Evolutionary conservation across 1,139 yeast genomes (phyloP), one percentile per base, ranked within the genome.

Genomic region (Martiniozyma asiatica): DNA sequence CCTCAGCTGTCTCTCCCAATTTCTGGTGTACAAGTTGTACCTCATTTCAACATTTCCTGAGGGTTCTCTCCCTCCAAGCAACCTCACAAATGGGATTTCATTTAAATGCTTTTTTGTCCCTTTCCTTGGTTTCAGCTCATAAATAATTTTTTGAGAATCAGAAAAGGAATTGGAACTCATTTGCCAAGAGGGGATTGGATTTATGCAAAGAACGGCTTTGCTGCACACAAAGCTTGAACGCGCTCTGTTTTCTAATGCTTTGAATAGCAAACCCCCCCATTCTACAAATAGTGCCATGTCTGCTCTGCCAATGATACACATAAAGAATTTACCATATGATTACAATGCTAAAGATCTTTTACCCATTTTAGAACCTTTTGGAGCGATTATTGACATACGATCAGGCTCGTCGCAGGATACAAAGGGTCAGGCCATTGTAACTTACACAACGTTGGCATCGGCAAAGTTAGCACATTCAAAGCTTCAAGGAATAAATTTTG

Each of bases 251-350:
- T n/a, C n/a, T n/a, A n/a, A n/a, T n/a, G n/a, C n/a, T n/a, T n/a
- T n/a, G n/a, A n/a, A n/a, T n/a, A n/a, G n/a, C n/a, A n/a, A n/a
- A n/a, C n/a, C n/a, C n/a, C n/a, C n/a, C n/a, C n/a, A n/a, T n/a
- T n/a, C n/a, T n/a, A n/a, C n/a, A n/a, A n/a, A n/a, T n/a, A n/a
- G n/a, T n/a, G 31, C 11, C 37, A 42, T 27, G 25, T 17, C 25
- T 20, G 27, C 31, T 19, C 63, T 63, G 29, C 76, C 76, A 3
- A 66, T 69, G 24, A 57, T 75, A 8, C 59, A 60, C 35, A 73
- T 73, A 20, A 71, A 71, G 45, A 75, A 75, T 44, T 57, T 75
- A 11, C 75, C 82, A 1, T 74, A 65, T 45, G 61, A 61, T 22
- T 60, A 68, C 4, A 54, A 68, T 2, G 46, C 65, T 0, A 58